These are phyloP conservation scores for Polygonum maritimum DNA, from an alignment of 148 eudicot genomes.

Conservation along the genomic window DNA sequence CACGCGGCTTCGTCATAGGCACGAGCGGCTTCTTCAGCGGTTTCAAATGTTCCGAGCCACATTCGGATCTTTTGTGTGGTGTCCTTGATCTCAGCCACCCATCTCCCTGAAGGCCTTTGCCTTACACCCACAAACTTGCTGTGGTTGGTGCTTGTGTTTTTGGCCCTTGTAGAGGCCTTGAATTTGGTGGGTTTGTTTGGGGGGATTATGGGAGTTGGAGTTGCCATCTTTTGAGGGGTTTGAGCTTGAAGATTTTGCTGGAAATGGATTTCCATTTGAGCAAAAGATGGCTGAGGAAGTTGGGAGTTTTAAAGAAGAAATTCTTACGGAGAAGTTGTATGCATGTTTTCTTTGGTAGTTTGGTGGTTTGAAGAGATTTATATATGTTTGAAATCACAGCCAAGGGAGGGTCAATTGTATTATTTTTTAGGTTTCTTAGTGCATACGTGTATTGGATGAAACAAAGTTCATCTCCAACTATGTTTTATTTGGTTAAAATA, in stretches of 20 bases:
- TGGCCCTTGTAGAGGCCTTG: constrained; percentile 12
- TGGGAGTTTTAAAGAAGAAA: neutral
- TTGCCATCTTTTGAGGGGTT: neutral
- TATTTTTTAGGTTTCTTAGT: neutral
- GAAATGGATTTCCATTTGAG: constrained; percentile 30
- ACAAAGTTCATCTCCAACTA: neutral
- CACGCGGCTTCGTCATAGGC: constrained; percentile 70
- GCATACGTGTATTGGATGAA: neutral
- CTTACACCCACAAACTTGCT: constrained; percentile 63
- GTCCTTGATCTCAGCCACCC: constrained; percentile 77
- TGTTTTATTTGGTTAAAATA: neutral
- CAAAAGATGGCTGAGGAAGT: neutral
- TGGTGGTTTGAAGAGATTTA: neutral
- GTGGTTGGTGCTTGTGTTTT: constrained; percentile 11
- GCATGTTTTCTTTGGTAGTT: neutral
- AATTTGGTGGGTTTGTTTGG: constrained; percentile 7
- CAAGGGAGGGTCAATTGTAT: neutral
- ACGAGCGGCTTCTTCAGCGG: constrained; percentile 62
- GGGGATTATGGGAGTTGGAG: neutral
- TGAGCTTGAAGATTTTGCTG: constrained; percentile 12
- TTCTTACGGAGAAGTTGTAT: constrained; percentile 19
- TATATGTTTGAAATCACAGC: neutral
- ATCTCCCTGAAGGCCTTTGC: constrained; percentile 66
- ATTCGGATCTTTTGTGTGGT: constrained; percentile 56
- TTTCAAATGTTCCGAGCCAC: constrained; percentile 67